These are phyloP conservation scores for Cornus controversa DNA, from an alignment of 148 eudicot species.

Conservation along the genomic window DNA sequence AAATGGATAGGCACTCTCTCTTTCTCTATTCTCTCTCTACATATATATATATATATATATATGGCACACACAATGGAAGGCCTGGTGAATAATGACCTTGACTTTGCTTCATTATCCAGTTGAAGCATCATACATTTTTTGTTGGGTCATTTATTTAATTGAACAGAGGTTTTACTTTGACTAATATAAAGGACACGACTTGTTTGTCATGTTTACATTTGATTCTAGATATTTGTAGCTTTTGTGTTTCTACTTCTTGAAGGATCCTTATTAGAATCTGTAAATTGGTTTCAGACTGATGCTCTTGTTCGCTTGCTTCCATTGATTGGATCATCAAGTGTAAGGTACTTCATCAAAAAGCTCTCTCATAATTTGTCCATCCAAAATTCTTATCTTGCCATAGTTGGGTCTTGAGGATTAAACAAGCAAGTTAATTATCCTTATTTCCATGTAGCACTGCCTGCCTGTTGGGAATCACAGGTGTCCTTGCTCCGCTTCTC, in stretches of 20 bases:
- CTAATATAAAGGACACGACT: not conserved
- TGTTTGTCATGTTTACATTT: not conserved
- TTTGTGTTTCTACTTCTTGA: conserved; percentile 1
- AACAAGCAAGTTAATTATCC: not conserved
- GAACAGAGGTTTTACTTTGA: not conserved
- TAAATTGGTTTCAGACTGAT: conserved; percentile 65
- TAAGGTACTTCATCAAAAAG: conserved; percentile 45
- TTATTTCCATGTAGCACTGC: conserved; percentile 59
- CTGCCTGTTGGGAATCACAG: conserved; percentile 77
- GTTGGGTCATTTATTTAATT: not conserved
- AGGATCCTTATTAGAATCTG: not conserved
- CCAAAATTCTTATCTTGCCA: not conserved
- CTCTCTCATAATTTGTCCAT: not conserved
- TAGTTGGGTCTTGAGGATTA: not conserved
- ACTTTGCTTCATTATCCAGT: not conserved
- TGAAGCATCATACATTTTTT: not conserved
- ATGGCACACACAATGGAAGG: not conserved
- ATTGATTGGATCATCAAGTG: conserved; percentile 79
- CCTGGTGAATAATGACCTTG: not conserved
- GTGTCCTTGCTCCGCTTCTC: conserved; percentile 89
- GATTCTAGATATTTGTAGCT: not conserved
- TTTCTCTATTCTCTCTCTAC: not conserved
- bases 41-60: too few species aligned
- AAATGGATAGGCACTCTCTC: not conserved
- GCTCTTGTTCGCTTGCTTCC: conserved; percentile 83